Conservation (phyloP, 2,329 filamentous ascomycete genomes). For the Diaporthe sp. region DNA sequence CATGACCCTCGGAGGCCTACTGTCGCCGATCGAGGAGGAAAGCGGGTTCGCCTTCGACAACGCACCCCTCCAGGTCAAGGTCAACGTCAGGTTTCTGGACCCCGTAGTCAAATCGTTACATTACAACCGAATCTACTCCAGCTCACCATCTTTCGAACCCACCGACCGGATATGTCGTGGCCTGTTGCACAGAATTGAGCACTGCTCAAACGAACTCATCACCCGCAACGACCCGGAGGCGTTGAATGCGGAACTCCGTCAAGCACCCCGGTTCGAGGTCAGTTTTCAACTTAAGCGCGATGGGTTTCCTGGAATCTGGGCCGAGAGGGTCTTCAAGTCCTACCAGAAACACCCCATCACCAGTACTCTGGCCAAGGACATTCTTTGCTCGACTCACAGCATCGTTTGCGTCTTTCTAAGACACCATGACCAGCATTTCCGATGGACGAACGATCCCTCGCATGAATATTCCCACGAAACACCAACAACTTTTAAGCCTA, state of each 20-base stretch:
- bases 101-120: slow-evolving; percentile 56
- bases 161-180: slow-evolving; percentile 63
- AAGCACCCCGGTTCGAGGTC: slow-evolving; percentile 60
- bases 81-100: slow-evolving; percentile 62
- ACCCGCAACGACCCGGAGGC: slow-evolving; percentile 66
- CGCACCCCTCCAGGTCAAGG: slow-evolving; percentile 51
- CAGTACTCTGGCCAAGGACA: slow-evolving; percentile 59
- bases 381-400: slow-evolving; percentile 63
- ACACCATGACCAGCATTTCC: slow-evolving; percentile 64
- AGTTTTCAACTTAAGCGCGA: slow-evolving; percentile 60
- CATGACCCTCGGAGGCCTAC: slow-evolving; percentile 7
- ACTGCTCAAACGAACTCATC: slow-evolving; percentile 67
- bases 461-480: slow-evolving; percentile 54
- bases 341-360: slow-evolving; percentile 64
- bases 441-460: slow-evolving; percentile 61
- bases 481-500: slow-evolving; percentile 57
- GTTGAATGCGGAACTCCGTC: slow-evolving; percentile 51
- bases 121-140: slow-evolving; percentile 62
- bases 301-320: slow-evolving; percentile 55
- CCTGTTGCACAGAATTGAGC: slow-evolving; percentile 64
- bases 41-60: neutral
- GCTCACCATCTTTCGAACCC: slow-evolving; percentile 59
- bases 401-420: slow-evolving; percentile 66
- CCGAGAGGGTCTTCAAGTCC: slow-evolving; percentile 62
- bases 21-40: slow-evolving; percentile 39